Percentiles rank a stretch among this genome's conserved stretches.
phyloP scores from a whole-genome alignment of 306 rosid genomes.

The Notholithocarpus densiflorus region DNA sequence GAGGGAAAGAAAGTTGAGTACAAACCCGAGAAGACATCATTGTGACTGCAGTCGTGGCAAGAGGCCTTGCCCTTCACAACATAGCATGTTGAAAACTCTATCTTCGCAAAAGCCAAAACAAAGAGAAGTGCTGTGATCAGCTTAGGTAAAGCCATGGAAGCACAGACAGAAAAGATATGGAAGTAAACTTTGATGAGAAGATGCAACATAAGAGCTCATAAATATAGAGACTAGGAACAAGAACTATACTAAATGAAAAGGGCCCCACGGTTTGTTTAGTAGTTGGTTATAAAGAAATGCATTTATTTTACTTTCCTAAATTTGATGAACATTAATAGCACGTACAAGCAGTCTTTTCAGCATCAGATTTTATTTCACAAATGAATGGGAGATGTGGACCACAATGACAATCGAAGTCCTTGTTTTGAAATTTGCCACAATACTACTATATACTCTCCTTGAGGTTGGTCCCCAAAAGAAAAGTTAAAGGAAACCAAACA shows the following conservation, averaged over 20 bases:
- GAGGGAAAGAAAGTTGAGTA: background rate
- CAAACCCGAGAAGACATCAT: constrained; percentile 62
- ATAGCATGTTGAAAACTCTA: constrained; percentile 44
- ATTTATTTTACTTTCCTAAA: background rate
- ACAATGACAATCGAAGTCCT: too few relatives aligned
- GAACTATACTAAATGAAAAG: background rate
- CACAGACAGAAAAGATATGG: background rate
- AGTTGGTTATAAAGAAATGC: constrained; percentile 17
- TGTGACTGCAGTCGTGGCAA: constrained; percentile 60
- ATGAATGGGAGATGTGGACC: too few relatives aligned
- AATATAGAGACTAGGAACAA: background rate
- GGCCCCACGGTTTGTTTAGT: constrained; percentile 1
- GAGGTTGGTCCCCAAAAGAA: too few relatives aligned
- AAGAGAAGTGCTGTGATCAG: constrained; percentile 38
- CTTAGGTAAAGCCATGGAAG: constrained; percentile 48
- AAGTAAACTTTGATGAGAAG: background rate
- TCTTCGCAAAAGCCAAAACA: constrained; percentile 36
- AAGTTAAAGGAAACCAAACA: too few relatives aligned
- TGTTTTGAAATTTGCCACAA: too few relatives aligned
- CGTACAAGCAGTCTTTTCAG: background rate
- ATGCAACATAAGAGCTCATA: background rate
- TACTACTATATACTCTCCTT: too few relatives aligned
- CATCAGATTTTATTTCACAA: background rate
- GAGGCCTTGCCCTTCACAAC: constrained; percentile 55
- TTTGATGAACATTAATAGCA: background rate